Percentiles rank a stretch among this genome's conserved stretches.
phyloP scores from a whole-genome alignment of 2,329 filamentous ascomycete species.

The Colletotrichum shisoi region DNA sequence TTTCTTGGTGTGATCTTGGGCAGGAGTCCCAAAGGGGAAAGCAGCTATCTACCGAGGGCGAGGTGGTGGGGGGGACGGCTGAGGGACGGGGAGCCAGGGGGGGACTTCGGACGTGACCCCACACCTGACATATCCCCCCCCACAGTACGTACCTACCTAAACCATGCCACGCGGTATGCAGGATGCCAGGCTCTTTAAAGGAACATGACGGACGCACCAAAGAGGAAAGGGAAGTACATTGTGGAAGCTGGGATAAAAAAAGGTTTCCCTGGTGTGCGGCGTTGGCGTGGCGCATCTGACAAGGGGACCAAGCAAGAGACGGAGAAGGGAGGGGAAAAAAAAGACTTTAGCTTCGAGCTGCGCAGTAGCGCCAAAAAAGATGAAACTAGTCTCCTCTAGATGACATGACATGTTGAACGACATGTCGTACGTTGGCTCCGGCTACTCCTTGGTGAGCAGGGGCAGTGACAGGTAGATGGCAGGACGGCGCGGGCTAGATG shows the following conservation, averaged over 20 bases:
- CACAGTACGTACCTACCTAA: background rate
- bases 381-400: slow-evolving; percentile 37
- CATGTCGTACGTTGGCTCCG: background rate
- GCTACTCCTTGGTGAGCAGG: background rate
- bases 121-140: background rate
- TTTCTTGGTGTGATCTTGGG: background rate
- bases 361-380: slow-evolving; percentile 23
- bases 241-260: slow-evolving; percentile 35
- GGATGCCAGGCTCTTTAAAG: background rate
- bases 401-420: slow-evolving; percentile 28
- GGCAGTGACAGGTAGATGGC: no score
- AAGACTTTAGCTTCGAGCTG: background rate
- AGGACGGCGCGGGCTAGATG: background rate
- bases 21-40: slow-evolving; percentile 11
- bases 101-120: slow-evolving; percentile 1
- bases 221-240: background rate
- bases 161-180: background rate
- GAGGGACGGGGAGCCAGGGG: background rate
- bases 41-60: slow-evolving; percentile 17
- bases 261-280: slow-evolving; percentile 24
- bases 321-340: no score
- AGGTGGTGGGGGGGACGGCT: background rate
- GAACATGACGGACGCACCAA: background rate
- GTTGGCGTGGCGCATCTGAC: slow-evolving; percentile 31
- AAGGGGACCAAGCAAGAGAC: background rate